These are phyloP conservation scores for Nakazawaea wickerhamii DNA, from an alignment of 805 yeast genomes.

Conservation along the genomic window DNA sequence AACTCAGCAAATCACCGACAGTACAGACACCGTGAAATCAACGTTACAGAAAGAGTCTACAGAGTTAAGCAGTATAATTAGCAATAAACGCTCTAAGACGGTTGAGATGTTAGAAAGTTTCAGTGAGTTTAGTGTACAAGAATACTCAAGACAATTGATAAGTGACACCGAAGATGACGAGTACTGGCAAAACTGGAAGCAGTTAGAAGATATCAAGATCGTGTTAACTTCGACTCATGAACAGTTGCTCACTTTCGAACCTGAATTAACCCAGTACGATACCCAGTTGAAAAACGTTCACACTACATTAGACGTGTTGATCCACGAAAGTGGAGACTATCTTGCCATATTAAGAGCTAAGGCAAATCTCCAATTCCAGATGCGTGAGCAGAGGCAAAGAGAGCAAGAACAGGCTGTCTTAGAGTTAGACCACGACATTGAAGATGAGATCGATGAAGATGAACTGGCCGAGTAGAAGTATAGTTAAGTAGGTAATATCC, in stretches of 20 bases:
- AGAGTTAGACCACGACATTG: constrained; percentile 13
- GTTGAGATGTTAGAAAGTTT: constrained; percentile 71
- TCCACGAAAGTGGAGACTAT: constrained; percentile 59
- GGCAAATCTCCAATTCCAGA: constrained; percentile 53
- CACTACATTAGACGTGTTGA: constrained; percentile 41
- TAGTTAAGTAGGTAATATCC: background rate
- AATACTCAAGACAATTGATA: constrained; percentile 57
- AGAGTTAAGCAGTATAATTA: constrained; percentile 27
- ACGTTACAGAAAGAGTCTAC: constrained; percentile 26
- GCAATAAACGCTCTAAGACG: constrained; percentile 33
- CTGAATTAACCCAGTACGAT: constrained; percentile 26
- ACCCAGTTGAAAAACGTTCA: constrained; percentile 32
- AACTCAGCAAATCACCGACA: constrained; percentile 23
- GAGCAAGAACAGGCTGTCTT: constrained; percentile 2
- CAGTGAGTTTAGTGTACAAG: constrained; percentile 60
- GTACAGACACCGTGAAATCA: constrained; percentile 28
- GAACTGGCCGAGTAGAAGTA: constrained; percentile 1
- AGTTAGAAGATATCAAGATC: constrained; percentile 52
- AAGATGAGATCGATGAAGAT: constrained; percentile 15
- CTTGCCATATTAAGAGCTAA: constrained; percentile 51
- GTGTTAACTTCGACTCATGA: constrained; percentile 53
- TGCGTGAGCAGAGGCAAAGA: constrained; percentile 41
- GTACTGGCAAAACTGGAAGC: constrained; percentile 55
- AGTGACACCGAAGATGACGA: constrained; percentile 25
- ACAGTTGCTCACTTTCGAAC: constrained; percentile 31